Evolutionary conservation across 495 filamentous ascomycete species (phyloP), one percentile per base, ranked within the genome.

Genomic region (Penicillium antarcticum): DNA sequence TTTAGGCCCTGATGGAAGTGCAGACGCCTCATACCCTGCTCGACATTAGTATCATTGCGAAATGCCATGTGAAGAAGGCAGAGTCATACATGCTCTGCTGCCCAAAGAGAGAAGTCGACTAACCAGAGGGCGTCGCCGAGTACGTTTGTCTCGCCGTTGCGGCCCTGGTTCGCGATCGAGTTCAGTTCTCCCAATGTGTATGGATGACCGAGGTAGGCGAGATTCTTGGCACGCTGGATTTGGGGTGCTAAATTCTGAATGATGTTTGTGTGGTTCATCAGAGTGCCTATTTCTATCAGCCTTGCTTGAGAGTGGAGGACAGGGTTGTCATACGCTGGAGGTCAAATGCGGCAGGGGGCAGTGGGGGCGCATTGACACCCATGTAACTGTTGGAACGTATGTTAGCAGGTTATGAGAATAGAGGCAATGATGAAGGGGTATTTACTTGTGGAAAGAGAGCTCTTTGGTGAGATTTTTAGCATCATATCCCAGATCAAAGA

Each of bases 221-320:
- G 52, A 9, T 53, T 53, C 9, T 55, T 37, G 8, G 52, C 21
- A 4, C 45, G 59, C 32, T 53, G 18, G 11, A 62, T 47, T 6
- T 58, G 59, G 5, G 29, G 1, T 4, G 31, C 48, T 5, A 58
- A 14, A 19, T 39, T 53, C 10, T 44, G n/a, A 1, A 53, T 13
- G 36, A 62, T 58, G 26, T 33, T 62, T 3, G 52, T 58, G 49
- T 62, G 59, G 42, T 62, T 62, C 59, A 56, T 62, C 1, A 62
- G 34, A 4, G 18, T 34, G 12, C 31, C 58, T 61, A 18, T 12
- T n/a, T 6, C 9, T 7, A n/a, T 50, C 12, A 46, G 38, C 24
- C 7, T 8, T 13, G 16, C 5, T 17, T 18, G 1, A 14, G 3
- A 14, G 8, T 3, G 32, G 29, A 14, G 21, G 3, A 35, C 8